Conservation (phyloP, 768 basidiomycete species). For the Leccinum aurantiacum region DNA sequence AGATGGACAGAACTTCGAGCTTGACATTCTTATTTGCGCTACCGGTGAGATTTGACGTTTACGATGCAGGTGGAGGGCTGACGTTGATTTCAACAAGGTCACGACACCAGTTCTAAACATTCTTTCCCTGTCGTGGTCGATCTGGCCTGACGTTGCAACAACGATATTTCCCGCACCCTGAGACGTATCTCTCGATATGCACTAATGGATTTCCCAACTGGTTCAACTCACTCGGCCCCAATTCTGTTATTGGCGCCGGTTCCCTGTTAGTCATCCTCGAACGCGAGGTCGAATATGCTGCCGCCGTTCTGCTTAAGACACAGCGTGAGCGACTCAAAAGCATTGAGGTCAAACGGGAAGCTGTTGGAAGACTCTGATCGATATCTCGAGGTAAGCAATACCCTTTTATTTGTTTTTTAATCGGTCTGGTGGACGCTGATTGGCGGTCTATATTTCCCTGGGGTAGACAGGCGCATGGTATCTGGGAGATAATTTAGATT, state of each 20-base stretch:
- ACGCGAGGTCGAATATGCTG: slow-evolving; percentile 55
- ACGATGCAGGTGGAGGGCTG: background rate
- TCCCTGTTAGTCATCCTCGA: slow-evolving; percentile 57
- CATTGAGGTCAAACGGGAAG: slow-evolving; percentile 59
- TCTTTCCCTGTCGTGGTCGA: slow-evolving; percentile 59
- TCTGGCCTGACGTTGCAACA: slow-evolving; percentile 51
- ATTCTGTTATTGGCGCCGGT: slow-evolving; percentile 53
- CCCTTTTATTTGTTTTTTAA: too few relatives aligned
- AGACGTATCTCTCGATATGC: slow-evolving; percentile 57
- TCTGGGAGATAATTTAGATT: slow-evolving; percentile 13
- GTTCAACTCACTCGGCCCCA: slow-evolving; percentile 61
- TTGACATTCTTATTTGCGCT: slow-evolving; percentile 63
- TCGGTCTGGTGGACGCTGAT: background rate
- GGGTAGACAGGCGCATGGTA: slow-evolving; percentile 18
- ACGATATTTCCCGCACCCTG: slow-evolving; percentile 55
- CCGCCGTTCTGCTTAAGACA: slow-evolving; percentile 55
- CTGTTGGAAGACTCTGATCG: slow-evolving; percentile 60
- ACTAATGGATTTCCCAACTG: slow-evolving; percentile 70
- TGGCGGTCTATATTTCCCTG: slow-evolving; percentile 5
- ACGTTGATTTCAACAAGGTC: slow-evolving; percentile 20
- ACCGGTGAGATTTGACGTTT: slow-evolving; percentile 39
- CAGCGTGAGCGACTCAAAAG: slow-evolving; percentile 62
- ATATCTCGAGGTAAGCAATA: slow-evolving; percentile 47
- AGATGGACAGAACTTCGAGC: slow-evolving; percentile 53
- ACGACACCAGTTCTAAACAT: slow-evolving; percentile 48